A percentile compares a stretch with the other conserved stretches of the same genome.
phyloP scores from a whole-genome alignment of 1,284 basidiomycete genomes.

The Ustilago curta region DNA sequence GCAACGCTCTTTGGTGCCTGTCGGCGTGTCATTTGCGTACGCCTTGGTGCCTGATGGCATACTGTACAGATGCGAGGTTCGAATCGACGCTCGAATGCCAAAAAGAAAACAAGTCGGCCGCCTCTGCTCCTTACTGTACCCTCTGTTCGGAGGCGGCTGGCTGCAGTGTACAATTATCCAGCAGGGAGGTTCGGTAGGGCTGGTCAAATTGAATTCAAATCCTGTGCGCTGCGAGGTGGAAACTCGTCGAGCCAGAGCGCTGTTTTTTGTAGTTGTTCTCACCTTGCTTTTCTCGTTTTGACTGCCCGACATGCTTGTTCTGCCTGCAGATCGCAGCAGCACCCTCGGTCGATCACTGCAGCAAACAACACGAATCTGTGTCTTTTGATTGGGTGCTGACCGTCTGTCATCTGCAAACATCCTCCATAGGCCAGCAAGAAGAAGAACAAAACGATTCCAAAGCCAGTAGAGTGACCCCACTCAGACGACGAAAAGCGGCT shows the following conservation, averaged over 20 bases:
- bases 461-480: no score
- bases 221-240: constrained; percentile 12
- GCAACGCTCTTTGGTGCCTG: not conserved
- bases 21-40: constrained; percentile 8
- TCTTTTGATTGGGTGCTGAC: constrained; percentile 20
- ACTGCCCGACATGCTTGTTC: not conserved
- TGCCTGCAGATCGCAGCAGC: constrained; percentile 19
- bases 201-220: constrained; percentile 1
- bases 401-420: not conserved
- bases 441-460: not conserved
- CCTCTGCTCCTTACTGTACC: not conserved
- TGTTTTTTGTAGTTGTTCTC: not conserved
- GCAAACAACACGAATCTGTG: constrained; percentile 12
- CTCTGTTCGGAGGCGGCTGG: not conserved
- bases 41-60: not conserved
- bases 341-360: constrained; percentile 39
- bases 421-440: constrained; percentile 1
- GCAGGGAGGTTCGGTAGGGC: not conserved
- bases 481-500: no score
- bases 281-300: not conserved
- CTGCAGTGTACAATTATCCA: not conserved
- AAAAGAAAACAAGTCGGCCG: not conserved
- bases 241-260: constrained; percentile 15
- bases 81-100: not conserved
- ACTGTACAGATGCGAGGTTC: no score